Evolutionary conservation across 129 eudicot genomes (phyloP), one percentile per base, ranked within the genome.

Genomic region (Arctium lappa): DNA sequence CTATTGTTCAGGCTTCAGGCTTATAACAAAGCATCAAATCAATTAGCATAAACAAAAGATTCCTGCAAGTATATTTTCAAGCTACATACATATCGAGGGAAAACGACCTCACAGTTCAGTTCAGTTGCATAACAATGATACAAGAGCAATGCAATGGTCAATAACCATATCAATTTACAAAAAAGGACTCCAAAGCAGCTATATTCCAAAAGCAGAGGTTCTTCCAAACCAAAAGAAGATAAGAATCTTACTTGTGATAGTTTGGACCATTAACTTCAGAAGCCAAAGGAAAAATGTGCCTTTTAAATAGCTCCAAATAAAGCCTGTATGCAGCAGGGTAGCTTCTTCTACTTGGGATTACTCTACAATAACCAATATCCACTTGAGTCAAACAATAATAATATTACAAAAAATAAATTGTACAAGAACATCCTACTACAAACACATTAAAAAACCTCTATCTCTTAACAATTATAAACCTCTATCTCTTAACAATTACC

Each of bases 311-410:
- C 86, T 93, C 99, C 89, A 95, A 76, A 81, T 91, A 95, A 69
- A 95, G 92, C 87, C 99, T 89, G 88, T 93, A 91, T 7, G 98
- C 97, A 32, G 89, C 95, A 68, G 98, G 98, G 50, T 91, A 91
- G 79, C 81, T 84, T 79, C 87, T 91, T 63, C 99, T 91, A 82
- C 85, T 71, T 38, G 97, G 99, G 65, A 93, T 86, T 36, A 90
- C 95, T 83, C 99, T 95, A 89, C 74, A 46, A 76, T 39, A 73
- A 85, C 31, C 74, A 46, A 71, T 66, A 74, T 68, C 72, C 27
- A 73, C 36, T 46, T 44, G 6, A 32, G 29, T 65, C 74, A 62
- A 66, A 38, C 50, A 56, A 29, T 36, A 42, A 69, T 38, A 75
- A 18, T 6, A 44, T 69, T 1, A 69, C 39, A 73, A 81, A 53